A percentile compares a stretch with the other conserved stretches of the same genome.
Conservation (phyloP, 805 yeast genomes). For the Jamesozyma rosinii region DNA sequence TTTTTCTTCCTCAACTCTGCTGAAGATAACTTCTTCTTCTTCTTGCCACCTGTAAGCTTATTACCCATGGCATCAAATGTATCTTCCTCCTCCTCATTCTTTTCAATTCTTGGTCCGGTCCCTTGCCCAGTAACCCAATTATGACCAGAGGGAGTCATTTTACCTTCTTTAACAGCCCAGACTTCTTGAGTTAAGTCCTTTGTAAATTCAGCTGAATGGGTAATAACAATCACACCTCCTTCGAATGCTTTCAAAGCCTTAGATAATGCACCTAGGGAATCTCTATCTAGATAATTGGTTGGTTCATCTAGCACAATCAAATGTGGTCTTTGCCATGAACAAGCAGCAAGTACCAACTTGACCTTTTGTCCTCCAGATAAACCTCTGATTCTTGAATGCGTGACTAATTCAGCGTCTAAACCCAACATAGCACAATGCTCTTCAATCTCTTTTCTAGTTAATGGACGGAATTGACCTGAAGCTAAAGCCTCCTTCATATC, state of each 20-base stretch:
- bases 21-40: conserved; percentile 86
- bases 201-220: conserved; percentile 99
- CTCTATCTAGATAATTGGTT: conserved; percentile 95
- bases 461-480: conserved; percentile 98
- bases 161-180: conserved; percentile 96
- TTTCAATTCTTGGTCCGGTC: conserved; percentile 93
- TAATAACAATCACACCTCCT: conserved; percentile 97
- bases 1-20: conserved; percentile 99
- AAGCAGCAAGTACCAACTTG: conserved; percentile 95
- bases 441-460: conserved; percentile 98
- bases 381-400: conserved; percentile 98
- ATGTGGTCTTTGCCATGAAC: conserved; percentile 99
- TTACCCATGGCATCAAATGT: conserved; percentile 99
- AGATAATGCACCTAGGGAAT: conserved; percentile 95
- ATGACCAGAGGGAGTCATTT: conserved; percentile 98
- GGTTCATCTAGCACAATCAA: conserved; percentile 97
- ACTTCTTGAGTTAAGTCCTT: conserved; percentile 96
- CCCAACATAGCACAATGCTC: conserved; percentile 94
- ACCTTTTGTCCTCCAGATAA: conserved; percentile 99
- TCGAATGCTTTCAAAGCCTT: conserved; percentile 93
- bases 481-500: conserved; percentile 99
- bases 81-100: conserved; percentile 89
- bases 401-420: conserved; percentile 92
- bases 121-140: conserved; percentile 99
- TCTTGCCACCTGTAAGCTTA: conserved; percentile 87